These are phyloP conservation scores for Xylaria curta DNA, from an alignment of 495 filamentous ascomycete genomes.

Conservation along the genomic window DNA sequence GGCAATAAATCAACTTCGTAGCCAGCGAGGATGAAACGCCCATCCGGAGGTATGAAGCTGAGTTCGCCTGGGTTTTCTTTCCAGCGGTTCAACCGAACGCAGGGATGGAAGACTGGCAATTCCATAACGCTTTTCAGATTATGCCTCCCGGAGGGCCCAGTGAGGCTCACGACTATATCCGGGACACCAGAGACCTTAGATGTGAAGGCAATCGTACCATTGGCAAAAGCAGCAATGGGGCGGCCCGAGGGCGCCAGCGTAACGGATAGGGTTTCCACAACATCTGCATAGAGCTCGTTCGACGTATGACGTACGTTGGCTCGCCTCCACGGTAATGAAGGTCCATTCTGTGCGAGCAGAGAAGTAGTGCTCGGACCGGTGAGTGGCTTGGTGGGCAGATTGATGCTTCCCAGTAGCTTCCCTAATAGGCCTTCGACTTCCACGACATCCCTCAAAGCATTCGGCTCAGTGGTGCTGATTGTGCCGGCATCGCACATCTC, in stretches of 20 bases:
- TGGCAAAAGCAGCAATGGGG: constrained; percentile 82
- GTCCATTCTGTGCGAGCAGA: constrained; percentile 47
- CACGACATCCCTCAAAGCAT: constrained; percentile 88
- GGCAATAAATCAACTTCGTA: constrained; percentile 94
- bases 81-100: constrained; percentile 86
- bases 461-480: constrained; percentile 90
- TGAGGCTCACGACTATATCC: constrained; percentile 82
- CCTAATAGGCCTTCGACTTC: constrained; percentile 89
- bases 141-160: constrained; percentile 76
- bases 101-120: constrained; percentile 96
- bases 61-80: constrained; percentile 85
- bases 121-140: constrained; percentile 75
- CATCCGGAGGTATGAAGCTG: constrained; percentile 94
- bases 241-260: constrained; percentile 89
- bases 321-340: constrained; percentile 79
- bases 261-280: constrained; percentile 87
- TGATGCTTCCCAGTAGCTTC: constrained; percentile 88
- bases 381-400: constrained; percentile 62
- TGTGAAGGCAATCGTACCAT: constrained; percentile 93
- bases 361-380: constrained; percentile 38
- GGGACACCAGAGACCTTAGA: constrained; percentile 94
- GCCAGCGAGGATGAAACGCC: constrained; percentile 90
- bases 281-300: constrained; percentile 96
- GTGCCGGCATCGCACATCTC: constrained; percentile 97
- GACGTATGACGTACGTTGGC: constrained; percentile 94